Evolutionary conservation across 805 yeast species (phyloP).

Genomic region (Lipomyces starkeyi): DNA sequence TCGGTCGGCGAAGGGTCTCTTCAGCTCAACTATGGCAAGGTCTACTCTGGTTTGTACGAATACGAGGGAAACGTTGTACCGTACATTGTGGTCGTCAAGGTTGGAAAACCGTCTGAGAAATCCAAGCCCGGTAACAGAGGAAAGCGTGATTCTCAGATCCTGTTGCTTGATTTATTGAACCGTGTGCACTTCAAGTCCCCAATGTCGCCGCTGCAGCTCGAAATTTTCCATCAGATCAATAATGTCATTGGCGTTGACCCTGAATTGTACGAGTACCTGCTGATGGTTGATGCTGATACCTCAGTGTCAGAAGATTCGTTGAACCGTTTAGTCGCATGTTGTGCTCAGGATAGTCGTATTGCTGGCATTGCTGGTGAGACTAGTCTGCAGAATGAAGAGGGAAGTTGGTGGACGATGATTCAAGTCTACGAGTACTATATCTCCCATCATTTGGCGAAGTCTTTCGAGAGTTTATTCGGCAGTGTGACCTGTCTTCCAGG

Average conservation of each 20-base stretch:
- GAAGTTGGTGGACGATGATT: slow-evolving; percentile 62
- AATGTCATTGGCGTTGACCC: slow-evolving; percentile 66
- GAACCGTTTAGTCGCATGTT: slow-evolving; percentile 62
- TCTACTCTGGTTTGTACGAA: slow-evolving; percentile 66
- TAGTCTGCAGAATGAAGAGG: slow-evolving; percentile 59
- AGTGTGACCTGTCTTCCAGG: slow-evolving; percentile 71
- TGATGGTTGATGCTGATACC: slow-evolving; percentile 72
- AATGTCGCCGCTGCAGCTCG: slow-evolving; percentile 64
- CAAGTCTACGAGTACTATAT: slow-evolving; percentile 70
- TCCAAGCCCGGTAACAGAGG: slow-evolving; percentile 65
- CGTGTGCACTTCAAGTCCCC: slow-evolving; percentile 63
- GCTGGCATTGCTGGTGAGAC: slow-evolving; percentile 72
- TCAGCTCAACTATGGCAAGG: slow-evolving; percentile 66
- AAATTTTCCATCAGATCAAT: slow-evolving; percentile 60
- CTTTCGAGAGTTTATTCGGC: slow-evolving; percentile 66
- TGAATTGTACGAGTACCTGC: slow-evolving; percentile 60
- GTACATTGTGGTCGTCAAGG: slow-evolving; percentile 58
- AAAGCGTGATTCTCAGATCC: slow-evolving; percentile 66
- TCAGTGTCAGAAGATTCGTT: slow-evolving; percentile 59
- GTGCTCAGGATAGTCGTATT: slow-evolving; percentile 62
- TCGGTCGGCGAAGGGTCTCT: slow-evolving; percentile 66
- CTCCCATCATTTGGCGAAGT: slow-evolving; percentile 68
- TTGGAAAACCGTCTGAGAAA: slow-evolving; percentile 62
- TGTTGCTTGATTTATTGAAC: slow-evolving; percentile 64
- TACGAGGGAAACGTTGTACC: slow-evolving; percentile 62